Evolutionary conservation across 768 basidiomycete genomes (phyloP).

Genomic region (Amanita muscaria): DNA sequence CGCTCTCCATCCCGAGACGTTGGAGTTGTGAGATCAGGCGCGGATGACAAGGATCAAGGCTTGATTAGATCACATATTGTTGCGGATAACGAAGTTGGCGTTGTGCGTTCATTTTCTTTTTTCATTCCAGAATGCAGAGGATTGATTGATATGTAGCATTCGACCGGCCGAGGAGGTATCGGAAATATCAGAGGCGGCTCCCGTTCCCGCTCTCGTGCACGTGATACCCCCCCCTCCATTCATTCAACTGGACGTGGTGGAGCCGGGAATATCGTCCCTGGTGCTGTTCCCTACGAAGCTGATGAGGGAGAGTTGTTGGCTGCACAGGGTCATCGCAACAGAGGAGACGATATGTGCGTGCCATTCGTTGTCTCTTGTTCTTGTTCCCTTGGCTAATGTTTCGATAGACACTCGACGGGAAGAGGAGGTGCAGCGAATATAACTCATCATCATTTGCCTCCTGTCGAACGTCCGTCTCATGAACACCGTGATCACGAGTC

Average conservation of each 20-base stretch:
- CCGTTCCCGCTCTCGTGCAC: slow-evolving; percentile 46
- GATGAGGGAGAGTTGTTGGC: slow-evolving; percentile 20
- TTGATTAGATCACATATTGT: slow-evolving; percentile 29
- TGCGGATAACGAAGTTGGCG: slow-evolving; percentile 20
- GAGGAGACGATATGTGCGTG: background rate
- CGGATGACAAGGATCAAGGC: slow-evolving; percentile 28
- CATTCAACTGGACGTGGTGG: slow-evolving; percentile 60
- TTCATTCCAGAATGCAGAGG: background rate
- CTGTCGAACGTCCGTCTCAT: background rate
- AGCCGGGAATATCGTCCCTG: slow-evolving; percentile 43
- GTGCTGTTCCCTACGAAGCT: slow-evolving; percentile 19
- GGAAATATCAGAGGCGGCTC: slow-evolving; percentile 45
- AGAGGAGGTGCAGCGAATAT: slow-evolving; percentile 6
- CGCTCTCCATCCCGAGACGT: slow-evolving; percentile 63
- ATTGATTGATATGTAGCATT: slow-evolving; percentile 27
- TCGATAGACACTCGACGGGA: slow-evolving; percentile 6
- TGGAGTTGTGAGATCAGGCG: slow-evolving; percentile 14
- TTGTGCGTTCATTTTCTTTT: slow-evolving; percentile 23
- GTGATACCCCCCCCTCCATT: slow-evolving; percentile 14
- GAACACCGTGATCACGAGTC: background rate
- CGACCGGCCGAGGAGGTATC: slow-evolving; percentile 54
- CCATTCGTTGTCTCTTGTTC: background rate
- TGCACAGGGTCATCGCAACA: slow-evolving; percentile 5
- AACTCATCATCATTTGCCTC: background rate
- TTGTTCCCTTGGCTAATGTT: background rate